Conservation (phyloP, 306 rosid genomes). For the Cicer cuneatum region DNA sequence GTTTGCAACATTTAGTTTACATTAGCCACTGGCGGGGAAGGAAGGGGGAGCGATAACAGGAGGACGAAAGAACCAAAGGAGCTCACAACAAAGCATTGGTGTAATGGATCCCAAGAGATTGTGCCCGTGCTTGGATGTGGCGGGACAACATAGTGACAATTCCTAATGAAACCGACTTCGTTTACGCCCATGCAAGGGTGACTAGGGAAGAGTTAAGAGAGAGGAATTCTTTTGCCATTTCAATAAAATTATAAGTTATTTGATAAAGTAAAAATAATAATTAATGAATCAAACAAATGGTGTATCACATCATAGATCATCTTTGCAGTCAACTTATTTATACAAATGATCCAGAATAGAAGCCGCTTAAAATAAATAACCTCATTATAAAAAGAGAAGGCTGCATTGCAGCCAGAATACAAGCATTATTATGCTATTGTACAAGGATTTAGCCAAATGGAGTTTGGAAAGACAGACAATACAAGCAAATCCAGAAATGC, state of each 20-base stretch:
- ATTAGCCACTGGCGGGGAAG: no score
- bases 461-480: conserved; percentile 17
- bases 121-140: not conserved
- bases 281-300: not conserved
- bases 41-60: no score
- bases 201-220: not conserved
- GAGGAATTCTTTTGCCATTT: not conserved
- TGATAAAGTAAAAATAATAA: not conserved
- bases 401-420: conserved; percentile 23
- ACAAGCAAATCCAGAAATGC: conserved; percentile 32
- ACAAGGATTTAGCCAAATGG: conserved; percentile 6
- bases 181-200: not conserved
- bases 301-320: not conserved
- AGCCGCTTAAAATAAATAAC: not conserved
- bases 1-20: no score
- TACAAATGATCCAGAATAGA: not conserved
- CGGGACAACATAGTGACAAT: not conserved
- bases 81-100: not conserved
- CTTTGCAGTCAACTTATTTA: not conserved
- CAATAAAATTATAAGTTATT: not conserved
- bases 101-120: not conserved
- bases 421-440: not conserved
- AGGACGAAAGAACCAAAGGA: not conserved
- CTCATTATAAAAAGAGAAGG: not conserved
- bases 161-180: no score